Base-by-base conservation (phyloP, 257 asterid species). In the Lantana camara region DNA sequence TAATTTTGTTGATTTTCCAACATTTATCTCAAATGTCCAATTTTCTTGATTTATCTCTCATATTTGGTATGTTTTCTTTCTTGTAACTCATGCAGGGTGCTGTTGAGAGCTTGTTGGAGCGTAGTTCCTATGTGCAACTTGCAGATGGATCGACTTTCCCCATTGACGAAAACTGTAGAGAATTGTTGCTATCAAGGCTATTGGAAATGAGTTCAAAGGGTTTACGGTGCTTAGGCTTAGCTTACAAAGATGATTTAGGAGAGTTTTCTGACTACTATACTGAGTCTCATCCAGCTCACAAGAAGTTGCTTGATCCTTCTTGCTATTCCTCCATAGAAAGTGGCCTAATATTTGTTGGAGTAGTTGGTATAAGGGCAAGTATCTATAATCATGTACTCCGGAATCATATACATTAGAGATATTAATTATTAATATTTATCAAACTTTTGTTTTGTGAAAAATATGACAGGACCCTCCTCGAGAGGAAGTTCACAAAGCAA, bases 401-500 rank as follows among this genome's bases (percentile, higher is more conserved):
- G 19, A 24, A 50, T 4, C 15, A 24, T 37, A 23, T 50, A 9
- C 24, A 8, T 40, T 45, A 23, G 30, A 50, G 41, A 20, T 44
- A 9, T 61, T 20, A 24, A 40, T 17, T 42, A 8, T 34, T 41
- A 27, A 61, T 2, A 35, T 27, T 27, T 3, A 35, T 47, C 45
- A 37, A n/a, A 44, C 3, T 4, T n/a, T 13, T n/a, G n/a, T n/a
- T n/a, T n/a, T n/a, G n/a, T n/a, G 63, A 9, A 48, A 51, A 27
- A 27, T 5, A 62, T 63, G 20, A 64, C 83, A 91, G 98, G 97
- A 92, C 66, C 98, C 98, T 66, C 98, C 98, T 30, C 97, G 96
- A 5, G 90, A 85, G 67, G 98, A 89, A 82, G 95, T 92, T 75
- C 73, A 61, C 51, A 72, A 42, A 64, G 95, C 98, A 56, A 71